phyloP scores from a whole-genome alignment of 345 rosid genomes.

The Pistacia integerrima region DNA sequence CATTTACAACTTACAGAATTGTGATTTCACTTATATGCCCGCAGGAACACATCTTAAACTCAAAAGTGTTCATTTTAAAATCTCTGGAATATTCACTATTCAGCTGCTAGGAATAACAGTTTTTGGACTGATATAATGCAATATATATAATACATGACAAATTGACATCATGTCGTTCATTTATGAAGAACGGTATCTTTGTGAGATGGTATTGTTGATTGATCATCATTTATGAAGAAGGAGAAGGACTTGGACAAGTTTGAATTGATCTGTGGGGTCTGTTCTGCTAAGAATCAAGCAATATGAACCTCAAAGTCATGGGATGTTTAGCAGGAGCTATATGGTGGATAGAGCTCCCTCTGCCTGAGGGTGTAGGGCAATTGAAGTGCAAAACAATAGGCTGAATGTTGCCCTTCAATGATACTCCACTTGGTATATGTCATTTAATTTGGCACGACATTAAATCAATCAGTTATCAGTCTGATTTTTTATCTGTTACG shows the following conservation, averaged over 20 bases:
- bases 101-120: neutral
- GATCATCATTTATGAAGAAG: neutral
- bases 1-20: neutral
- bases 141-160: too few relatives aligned
- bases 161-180: too few relatives aligned
- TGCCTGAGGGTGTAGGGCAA: conserved; percentile 16
- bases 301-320: neutral
- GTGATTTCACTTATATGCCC: too few relatives aligned
- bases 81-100: neutral
- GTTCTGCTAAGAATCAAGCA: neutral
- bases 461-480: neutral
- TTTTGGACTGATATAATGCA: neutral
- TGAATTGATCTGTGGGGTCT: neutral
- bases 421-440: neutral
- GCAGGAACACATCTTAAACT: neutral
- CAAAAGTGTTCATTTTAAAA: neutral
- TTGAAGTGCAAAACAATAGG: neutral
- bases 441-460: neutral
- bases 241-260: neutral
- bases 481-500: neutral
- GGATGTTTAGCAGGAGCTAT: neutral
- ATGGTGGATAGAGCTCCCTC: conserved; percentile 13
- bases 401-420: neutral
- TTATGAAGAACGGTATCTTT: neutral
- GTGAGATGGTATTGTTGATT: neutral